Conservation (phyloP, 2,329 filamentous ascomycete genomes). For the Alternaria novae-zelandiae region DNA sequence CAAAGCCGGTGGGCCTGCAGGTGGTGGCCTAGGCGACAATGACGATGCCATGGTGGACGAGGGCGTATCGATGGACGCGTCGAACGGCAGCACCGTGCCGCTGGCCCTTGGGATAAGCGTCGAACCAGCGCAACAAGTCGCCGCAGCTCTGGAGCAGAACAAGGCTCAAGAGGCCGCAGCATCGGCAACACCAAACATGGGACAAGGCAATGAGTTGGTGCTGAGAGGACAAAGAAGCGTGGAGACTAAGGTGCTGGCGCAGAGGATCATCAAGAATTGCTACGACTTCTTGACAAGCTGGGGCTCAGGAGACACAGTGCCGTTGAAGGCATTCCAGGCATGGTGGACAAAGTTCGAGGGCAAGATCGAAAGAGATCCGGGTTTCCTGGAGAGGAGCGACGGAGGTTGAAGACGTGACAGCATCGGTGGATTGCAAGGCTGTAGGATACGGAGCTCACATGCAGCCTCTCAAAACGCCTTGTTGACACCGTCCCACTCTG, state of each 20-base stretch:
- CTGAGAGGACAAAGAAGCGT: constrained; percentile 51
- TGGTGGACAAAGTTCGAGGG: constrained; percentile 99
- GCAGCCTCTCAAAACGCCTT: constrained; percentile 32
- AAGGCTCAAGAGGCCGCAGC: constrained; percentile 50
- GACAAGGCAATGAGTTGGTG: constrained; percentile 43
- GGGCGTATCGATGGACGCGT: constrained; percentile 19
- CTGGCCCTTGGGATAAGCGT: constrained; percentile 82
- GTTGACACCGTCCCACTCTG: constrained; percentile 38
- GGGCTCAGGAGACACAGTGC: constrained; percentile 80
- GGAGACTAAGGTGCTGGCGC: constrained; percentile 80
- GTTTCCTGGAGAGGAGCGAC: constrained; percentile 80
- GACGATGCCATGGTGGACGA: constrained; percentile 58
- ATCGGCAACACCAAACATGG: constrained; percentile 29
- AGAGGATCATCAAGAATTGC: constrained; percentile 93
- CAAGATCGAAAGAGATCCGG: constrained; percentile 81
- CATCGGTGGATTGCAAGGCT: background rate
- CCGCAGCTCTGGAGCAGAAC: constrained; percentile 69
- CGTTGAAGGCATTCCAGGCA: constrained; percentile 92
- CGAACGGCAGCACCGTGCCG: constrained; percentile 15
- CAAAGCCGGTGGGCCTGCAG: constrained; percentile 44
- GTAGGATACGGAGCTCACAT: background rate
- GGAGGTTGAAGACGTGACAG: constrained; percentile 41
- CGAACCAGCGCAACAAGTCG: constrained; percentile 76
- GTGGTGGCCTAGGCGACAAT: constrained; percentile 53
- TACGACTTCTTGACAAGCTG: constrained; percentile 96